Base-by-base conservation (phyloP, 2,329 filamentous ascomycete genomes). In the Hypoxylon sp. region DNA sequence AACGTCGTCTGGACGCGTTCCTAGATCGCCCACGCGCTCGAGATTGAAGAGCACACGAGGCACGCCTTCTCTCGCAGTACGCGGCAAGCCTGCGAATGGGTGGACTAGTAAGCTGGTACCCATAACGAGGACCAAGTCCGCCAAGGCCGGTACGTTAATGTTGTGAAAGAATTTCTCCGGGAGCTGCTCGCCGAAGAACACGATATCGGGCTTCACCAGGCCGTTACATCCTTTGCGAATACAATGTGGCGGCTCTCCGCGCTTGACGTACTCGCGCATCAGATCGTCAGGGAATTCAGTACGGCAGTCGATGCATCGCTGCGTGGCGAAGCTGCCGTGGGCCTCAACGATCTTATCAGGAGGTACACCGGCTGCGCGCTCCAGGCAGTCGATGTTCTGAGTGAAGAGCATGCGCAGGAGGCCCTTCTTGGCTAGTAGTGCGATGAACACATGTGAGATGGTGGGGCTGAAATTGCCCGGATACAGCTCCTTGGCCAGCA, bases 301-400 rank as follows among this genome's bases (percentile, higher is more conserved):
- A 76, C 90, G 89, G 84, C 96, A 99, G 24, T 97, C 93, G 74
- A 98, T 94, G 79, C 96, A 99, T 72, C 91, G 88, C 81, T 98
- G 95, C 0, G 88, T 89, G 21, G 95, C 95, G 78, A 98, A 99
- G 78, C 93, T 97, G 50, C 96, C 96, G 79, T 99, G 96, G 0
- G 96, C 96, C 80, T 98, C 95, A 32, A 99, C 86, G 54, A 99
- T 94, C 79, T 88, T 90, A 1, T 95, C 89, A 0, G 83, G 86
- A 0, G 94, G 92, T 0, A 99, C 90, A 27, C 96, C 96, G 11
- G 95, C 96, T 72, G 88, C 86, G 21, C 94, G 89, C 81, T 99
- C 96, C 11, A 99, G 86, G 75, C 94, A 97, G 82, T 99, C 96
- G 73, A 99, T 98, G 77, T 99, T 99, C 78, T 99, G 96, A 0